These are phyloP conservation scores for Chaetoscypha palmicola DNA, from an alignment of 2,329 filamentous ascomycete genomes.

Conservation along the genomic window DNA sequence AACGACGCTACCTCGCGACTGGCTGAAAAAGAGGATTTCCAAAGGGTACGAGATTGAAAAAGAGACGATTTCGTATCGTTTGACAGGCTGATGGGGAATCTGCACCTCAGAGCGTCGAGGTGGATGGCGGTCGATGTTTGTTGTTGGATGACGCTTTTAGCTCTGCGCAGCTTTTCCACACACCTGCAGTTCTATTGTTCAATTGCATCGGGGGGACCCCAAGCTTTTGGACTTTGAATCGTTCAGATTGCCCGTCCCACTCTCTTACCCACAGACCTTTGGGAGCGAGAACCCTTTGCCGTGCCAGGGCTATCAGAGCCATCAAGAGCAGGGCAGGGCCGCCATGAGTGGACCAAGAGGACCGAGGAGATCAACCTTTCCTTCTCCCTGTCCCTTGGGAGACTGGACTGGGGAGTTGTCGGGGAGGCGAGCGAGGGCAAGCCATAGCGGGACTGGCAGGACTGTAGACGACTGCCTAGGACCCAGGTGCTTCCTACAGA, in stretches of 20 bases:
- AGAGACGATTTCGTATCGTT: conserved; percentile 9
- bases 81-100: conserved; percentile 18
- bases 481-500: too few relatives aligned
- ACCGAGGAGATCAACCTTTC: conserved; percentile 17
- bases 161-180: conserved; percentile 18
- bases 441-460: neutral
- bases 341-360: neutral
- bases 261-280: conserved; percentile 24
- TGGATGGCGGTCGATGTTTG: conserved; percentile 20
- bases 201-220: conserved; percentile 16
- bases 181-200: conserved; percentile 15
- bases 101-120: conserved; percentile 12
- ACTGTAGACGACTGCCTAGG: too few relatives aligned
- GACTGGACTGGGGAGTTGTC: neutral
- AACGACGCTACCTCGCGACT: conserved; percentile 14
- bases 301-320: conserved; percentile 1
- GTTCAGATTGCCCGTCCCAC: conserved; percentile 22
- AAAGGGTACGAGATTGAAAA: conserved; percentile 11
- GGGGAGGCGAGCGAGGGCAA: neutral
- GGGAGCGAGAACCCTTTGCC: conserved; percentile 2
- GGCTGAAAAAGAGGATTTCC: conserved; percentile 18
- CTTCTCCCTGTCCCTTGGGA: neutral
- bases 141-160: conserved; percentile 25
- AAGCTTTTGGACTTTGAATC: conserved; percentile 21
- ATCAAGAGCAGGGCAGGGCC: neutral